phyloP scores from a whole-genome alignment of 148 eudicot genomes.

The Rhododendron mucronatum region DNA sequence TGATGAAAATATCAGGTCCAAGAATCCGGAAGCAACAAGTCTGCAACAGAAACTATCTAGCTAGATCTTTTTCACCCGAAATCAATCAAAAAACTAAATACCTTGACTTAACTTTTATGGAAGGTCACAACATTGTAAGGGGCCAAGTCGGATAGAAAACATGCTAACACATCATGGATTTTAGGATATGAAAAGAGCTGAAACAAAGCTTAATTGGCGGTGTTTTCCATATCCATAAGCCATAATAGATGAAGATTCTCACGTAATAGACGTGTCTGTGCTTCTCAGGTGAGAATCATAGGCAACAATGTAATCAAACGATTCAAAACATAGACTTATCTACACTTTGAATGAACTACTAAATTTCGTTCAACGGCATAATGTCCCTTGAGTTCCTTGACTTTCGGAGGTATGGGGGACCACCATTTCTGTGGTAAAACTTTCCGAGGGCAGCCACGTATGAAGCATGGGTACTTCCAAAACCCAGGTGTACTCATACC shows the following conservation, averaged over 20 bases:
- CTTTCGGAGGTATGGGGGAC: neutral
- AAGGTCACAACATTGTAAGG: slow-evolving; percentile 3
- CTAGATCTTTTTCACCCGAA: neutral
- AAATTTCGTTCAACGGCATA: neutral
- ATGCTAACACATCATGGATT: neutral
- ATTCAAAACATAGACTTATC: neutral
- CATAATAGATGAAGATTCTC: neutral
- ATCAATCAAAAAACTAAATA: neutral
- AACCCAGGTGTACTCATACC: neutral
- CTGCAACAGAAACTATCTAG: neutral
- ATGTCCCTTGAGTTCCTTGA: neutral
- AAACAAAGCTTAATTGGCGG: neutral
- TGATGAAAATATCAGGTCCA: slow-evolving; percentile 3
- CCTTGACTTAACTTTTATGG: neutral
- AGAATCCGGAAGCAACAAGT: neutral
- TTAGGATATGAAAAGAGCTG: neutral
- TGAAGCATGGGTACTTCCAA: neutral
- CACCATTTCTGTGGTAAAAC: neutral
- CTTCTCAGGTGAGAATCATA: neutral
- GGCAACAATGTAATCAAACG: neutral
- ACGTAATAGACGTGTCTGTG: neutral
- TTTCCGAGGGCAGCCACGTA: neutral
- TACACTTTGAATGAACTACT: neutral
- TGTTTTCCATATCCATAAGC: neutral
- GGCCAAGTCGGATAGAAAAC: neutral